phyloP scores from a whole-genome alignment of 1,139 yeast genomes.

The Hansenula sp. region DNA sequence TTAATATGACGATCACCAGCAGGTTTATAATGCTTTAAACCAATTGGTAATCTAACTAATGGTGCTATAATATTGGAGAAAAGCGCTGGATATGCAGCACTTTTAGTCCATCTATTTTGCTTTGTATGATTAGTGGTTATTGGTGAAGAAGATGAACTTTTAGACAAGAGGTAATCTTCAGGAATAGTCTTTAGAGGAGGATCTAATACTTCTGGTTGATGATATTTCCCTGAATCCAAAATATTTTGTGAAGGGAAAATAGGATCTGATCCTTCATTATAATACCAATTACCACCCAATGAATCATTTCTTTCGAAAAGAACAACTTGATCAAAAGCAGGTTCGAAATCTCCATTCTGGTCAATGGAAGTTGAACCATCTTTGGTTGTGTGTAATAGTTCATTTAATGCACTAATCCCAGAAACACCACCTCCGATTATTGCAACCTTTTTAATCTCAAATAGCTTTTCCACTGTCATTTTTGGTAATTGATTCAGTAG shows the following conservation, averaged over 20 bases:
- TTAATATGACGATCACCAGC: background rate
- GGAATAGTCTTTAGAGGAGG: too few species aligned
- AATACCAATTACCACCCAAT: constrained; percentile 28
- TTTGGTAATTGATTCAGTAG: too few species aligned
- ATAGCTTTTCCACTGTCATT: too few species aligned
- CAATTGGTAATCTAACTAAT: constrained; percentile 1
- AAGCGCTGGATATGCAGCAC: too few species aligned
- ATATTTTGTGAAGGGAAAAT: too few species aligned
- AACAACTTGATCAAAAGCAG: constrained; percentile 24
- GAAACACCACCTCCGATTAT: constrained; percentile 29
- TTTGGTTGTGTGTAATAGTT: constrained; percentile 21
- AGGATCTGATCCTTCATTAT: too few species aligned
- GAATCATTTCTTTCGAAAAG: constrained; percentile 23
- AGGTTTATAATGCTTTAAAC: background rate
- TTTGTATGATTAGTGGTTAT: too few species aligned
- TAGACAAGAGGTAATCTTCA: too few species aligned
- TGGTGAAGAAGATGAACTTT: too few species aligned
- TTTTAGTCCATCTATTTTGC: too few species aligned
- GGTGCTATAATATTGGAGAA: constrained; percentile 37
- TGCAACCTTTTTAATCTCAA: constrained; percentile 18
- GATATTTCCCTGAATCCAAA: too few species aligned
- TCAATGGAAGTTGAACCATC: constrained; percentile 22
- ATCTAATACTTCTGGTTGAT: too few species aligned
- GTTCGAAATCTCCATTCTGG: constrained; percentile 2
- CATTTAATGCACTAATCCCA: constrained; percentile 24